A percentile compares a stretch with the other conserved stretches of the same genome.
Conservation (phyloP, 2,329 filamentous ascomycete species). For the Torrubiella hemipterigena region DNA sequence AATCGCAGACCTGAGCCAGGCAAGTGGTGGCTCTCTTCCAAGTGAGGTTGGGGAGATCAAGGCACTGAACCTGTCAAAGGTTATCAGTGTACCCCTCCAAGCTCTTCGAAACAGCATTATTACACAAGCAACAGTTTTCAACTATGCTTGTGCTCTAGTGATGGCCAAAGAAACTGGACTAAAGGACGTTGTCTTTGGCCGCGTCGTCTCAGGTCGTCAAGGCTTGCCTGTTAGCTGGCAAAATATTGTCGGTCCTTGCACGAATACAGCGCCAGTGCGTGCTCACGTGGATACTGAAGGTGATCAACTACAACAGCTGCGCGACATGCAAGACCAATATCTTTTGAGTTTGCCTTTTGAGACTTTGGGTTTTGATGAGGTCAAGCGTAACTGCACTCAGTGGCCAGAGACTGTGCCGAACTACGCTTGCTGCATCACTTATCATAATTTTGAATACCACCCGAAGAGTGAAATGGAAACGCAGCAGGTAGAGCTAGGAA, state of each 20-base stretch:
- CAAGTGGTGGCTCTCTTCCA: too few relatives aligned
- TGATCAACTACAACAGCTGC: background rate
- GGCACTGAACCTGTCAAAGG: background rate
- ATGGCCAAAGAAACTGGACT: slow-evolving; percentile 3
- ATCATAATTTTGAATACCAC: slow-evolving; percentile 1
- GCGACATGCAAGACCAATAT: slow-evolving; percentile 4
- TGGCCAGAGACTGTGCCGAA: slow-evolving; percentile 2
- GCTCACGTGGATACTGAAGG: background rate
- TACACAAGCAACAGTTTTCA: background rate
- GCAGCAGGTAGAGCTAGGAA: slow-evolving; percentile 3
- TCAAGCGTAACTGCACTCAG: slow-evolving; percentile 4
- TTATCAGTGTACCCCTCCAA: background rate
- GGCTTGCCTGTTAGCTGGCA: slow-evolving; percentile 4
- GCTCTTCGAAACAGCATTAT: background rate
- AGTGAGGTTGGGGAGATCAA: background rate
- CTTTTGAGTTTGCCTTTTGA: slow-evolving; percentile 3
- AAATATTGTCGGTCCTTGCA: slow-evolving; percentile 6
- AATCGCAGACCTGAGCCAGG: background rate
- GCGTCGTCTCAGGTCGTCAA: slow-evolving; percentile 5
- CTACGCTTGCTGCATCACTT: slow-evolving; percentile 1
- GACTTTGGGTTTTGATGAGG: slow-evolving; percentile 3
- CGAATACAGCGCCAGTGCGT: slow-evolving; percentile 3
- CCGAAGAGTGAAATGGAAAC: too few relatives aligned
- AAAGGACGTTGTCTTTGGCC: slow-evolving; percentile 5
- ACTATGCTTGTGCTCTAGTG: background rate